Percentiles rank a stretch among this genome's conserved stretches.
These are phyloP conservation scores for Hymenoscyphus scutula DNA, from an alignment of 2,329 filamentous ascomycete species.

Conservation along the genomic window DNA sequence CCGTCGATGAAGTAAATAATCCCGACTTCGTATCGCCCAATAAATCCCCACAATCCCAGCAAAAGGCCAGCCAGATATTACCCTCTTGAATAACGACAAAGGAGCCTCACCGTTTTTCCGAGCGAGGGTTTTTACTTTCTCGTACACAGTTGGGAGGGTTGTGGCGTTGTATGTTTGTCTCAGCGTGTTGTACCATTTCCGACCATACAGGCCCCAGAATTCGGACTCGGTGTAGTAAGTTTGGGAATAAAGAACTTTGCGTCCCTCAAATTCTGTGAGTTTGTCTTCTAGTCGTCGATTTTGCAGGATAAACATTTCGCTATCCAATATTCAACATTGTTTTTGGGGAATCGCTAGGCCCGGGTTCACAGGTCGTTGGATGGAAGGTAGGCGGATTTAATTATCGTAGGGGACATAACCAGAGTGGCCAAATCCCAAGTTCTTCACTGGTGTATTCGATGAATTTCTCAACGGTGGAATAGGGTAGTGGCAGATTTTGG, in stretches of 20 bases:
- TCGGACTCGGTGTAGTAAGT: slow-evolving; percentile 71
- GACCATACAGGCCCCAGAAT: slow-evolving; percentile 63
- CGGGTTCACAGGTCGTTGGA: slow-evolving; percentile 27
- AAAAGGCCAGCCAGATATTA: too few species aligned
- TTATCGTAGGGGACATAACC: slow-evolving; percentile 51
- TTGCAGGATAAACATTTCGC: slow-evolving; percentile 56
- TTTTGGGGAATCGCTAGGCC: slow-evolving; percentile 7
- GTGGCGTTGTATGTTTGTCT: slow-evolving; percentile 59
- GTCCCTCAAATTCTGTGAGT: slow-evolving; percentile 64
- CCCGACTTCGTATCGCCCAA: too few species aligned
- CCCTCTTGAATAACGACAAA: too few species aligned
- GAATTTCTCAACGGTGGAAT: slow-evolving; percentile 46
- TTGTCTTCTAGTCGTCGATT: slow-evolving; percentile 70
- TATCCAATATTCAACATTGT: slow-evolving; percentile 56
- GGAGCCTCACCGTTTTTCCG: too few species aligned
- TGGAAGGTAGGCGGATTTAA: slow-evolving; percentile 20
- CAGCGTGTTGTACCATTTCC: slow-evolving; percentile 57
- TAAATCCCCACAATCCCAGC: too few species aligned
- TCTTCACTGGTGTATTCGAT: slow-evolving; percentile 45
- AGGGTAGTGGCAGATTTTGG: slow-evolving; percentile 58
- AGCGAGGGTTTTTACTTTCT: slow-evolving; percentile 55
- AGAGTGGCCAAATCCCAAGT: slow-evolving; percentile 38
- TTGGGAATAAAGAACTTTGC: slow-evolving; percentile 83
- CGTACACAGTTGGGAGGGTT: slow-evolving; percentile 61
- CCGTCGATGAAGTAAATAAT: too few species aligned